Evolutionary conservation across 805 yeast species (phyloP), one percentile per base, ranked within the genome.

Genomic region (Candida gorgasii): DNA sequence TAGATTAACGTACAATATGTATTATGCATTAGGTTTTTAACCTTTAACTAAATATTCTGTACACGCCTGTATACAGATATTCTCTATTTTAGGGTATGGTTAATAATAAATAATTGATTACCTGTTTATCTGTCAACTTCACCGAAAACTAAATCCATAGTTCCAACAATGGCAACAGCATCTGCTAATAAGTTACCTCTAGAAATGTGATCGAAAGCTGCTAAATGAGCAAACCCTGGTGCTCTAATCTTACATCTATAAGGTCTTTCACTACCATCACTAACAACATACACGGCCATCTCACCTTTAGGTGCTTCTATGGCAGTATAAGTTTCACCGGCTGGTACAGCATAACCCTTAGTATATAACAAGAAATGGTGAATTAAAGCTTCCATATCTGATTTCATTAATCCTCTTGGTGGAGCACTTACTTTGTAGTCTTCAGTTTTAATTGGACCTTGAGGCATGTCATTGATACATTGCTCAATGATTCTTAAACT

Each of bases 221-320:
- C 93, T 61, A 88, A 74, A 68, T 87, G 95, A 28, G 95, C 89
- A 62, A 88, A 88, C 34, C 96, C 95, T 36, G 96, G 96, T n/a
- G 95, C 89, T 70, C 96, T 83, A 58, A 88, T 87, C 73, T 86
- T 87, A 74, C 95, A 86, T 70, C 89, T 81, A 72, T 88, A 88
- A 26, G 96, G 96, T 66, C 93, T 79, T 72, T 88, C 96, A 45
- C 85, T 68, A 43, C 96, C 96, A 69, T 88, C 96, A 52, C 89
- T 80, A 43, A 88, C 95, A 40, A 88, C 82, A 59, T 83, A 88
- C 43, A 86, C 95, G 47, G 86, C 96, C 93, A 88, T 86, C 69
- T 88, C 96, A 62, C 96, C 96, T 79, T 88, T 88, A 63, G 96
- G 96, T 17, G 96, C 95, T 72, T 88, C 96, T 53, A 88, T 87